Conservation (phyloP, 306 rosid species). For the Pterocarpus santalinus region DNA sequence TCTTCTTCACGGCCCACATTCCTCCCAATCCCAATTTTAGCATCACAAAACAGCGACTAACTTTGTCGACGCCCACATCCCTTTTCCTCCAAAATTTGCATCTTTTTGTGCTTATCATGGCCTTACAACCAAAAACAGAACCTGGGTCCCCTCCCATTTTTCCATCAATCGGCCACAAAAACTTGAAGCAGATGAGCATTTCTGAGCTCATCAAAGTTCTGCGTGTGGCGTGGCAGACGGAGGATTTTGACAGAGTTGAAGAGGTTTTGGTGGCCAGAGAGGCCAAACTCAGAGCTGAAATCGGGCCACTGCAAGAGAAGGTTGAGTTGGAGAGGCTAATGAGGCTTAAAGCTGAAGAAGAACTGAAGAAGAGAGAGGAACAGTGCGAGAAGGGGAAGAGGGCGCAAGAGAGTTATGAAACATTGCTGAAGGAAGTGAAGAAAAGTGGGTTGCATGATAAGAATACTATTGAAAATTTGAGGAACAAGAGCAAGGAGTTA, state of each 20-base stretch:
- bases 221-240: neutral
- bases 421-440: conserved; percentile 41
- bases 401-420: conserved; percentile 28
- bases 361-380: conserved; percentile 36
- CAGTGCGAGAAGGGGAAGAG: conserved; percentile 11
- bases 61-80: neutral
- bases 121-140: neutral
- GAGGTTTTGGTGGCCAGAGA: conserved; percentile 28
- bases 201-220: conserved; percentile 7
- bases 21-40: neutral
- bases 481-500: neutral
- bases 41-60: neutral
- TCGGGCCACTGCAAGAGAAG: neutral
- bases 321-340: neutral
- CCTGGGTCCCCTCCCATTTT: neutral
- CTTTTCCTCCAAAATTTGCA: neutral
- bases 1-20: neutral
- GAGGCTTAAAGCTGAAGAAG: conserved; percentile 24
- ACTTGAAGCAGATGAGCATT: conserved; percentile 1
- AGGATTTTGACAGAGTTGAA: conserved; percentile 33
- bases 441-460: neutral
- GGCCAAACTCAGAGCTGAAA: neutral
- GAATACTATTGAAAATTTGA: neutral
- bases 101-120: conserved; percentile 20
- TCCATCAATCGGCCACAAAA: neutral